Evolutionary conservation across 2,329 filamentous ascomycete genomes (phyloP), one percentile per base, ranked within the genome.

Genomic region (Epichloe bromicola): DNA sequence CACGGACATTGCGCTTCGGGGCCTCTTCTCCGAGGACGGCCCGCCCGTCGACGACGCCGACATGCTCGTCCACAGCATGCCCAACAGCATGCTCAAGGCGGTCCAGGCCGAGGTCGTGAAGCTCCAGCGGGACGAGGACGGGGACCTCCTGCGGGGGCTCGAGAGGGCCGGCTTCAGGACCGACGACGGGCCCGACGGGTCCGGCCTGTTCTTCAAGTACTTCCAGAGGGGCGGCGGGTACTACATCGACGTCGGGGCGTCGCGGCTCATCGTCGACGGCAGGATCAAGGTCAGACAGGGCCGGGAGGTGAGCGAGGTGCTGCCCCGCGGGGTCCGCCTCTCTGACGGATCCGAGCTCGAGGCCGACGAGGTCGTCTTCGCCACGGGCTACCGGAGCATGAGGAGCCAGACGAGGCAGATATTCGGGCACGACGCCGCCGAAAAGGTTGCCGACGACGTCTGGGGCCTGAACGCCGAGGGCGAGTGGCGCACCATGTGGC

Each of bases 321-420:
- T 74, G 0, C 66, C 72, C 0, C 58, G 67, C 0, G 73, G 70
- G 1, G 55, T 76, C 0, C 61, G 67, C 1, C 70, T 82, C 3
- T 69, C 69, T 0, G 80, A 85, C 53, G 80, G 80, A 0, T 64
- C 66, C 0, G 71, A 73, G 56, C 61, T 85, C 0, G 71, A 77
- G 17, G 79, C 80, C 0, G 82, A 85, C 55, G 73, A 83, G 54
- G 74, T 86, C 8, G 72, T 86, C 0, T 70, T 83, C 41, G 80
- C 80, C 0, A 83, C 80, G 0, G 80, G 79, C 0, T 86, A 83
- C 57, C 74, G 82, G 54, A 85, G 84, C 59, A 88, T 87, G 82
- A 70, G 73, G 11, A 80, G 77, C 0, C 76, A 77, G 19, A 78
- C 82, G 2, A 67, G 77, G n/a, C 69, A 71, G 34, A 75, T 84